These are phyloP conservation scores for Candida tallmaniae DNA, from an alignment of 805 yeast species.

Conservation along the genomic window DNA sequence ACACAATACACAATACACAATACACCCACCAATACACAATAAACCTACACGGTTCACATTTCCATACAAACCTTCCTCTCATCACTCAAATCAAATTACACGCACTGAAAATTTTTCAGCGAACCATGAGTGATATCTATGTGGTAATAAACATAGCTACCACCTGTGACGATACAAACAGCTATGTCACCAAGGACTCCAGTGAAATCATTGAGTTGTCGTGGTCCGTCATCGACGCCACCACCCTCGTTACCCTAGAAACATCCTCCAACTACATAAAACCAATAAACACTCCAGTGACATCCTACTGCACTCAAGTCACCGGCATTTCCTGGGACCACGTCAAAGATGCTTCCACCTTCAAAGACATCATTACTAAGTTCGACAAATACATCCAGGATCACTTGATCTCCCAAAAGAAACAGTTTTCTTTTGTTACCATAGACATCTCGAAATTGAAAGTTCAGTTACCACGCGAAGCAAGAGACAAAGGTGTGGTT, in stretches of 20 bases:
- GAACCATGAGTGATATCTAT: conserved; percentile 47
- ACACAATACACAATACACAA: too few species aligned
- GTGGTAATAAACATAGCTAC: conserved; percentile 60
- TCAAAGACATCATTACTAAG: conserved; percentile 57
- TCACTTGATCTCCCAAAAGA: conserved; percentile 33
- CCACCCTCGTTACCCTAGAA: conserved; percentile 39
- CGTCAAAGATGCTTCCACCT: conserved; percentile 51
- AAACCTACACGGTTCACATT: too few species aligned
- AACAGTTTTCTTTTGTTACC: conserved; percentile 63
- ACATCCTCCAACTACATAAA: conserved; percentile 48
- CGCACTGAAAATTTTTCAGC: background rate
- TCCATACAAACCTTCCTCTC: too few species aligned
- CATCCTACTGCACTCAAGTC: conserved; percentile 49
- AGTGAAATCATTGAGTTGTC: conserved; percentile 64
- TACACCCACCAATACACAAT: too few species aligned
- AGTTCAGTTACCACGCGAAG: conserved; percentile 76
- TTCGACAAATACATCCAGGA: conserved; percentile 50
- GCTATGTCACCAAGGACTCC: conserved; percentile 59
- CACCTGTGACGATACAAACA: conserved; percentile 62
- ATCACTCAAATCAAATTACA: too few species aligned
- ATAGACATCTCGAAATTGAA: conserved; percentile 66
- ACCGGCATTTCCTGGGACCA: conserved; percentile 59
- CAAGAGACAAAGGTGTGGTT: conserved; percentile 66
- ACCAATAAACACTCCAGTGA: conserved; percentile 64
- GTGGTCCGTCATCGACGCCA: conserved; percentile 60